Conservation (phyloP, 495 filamentous ascomycete genomes). For the Xylaria nigripes region DNA sequence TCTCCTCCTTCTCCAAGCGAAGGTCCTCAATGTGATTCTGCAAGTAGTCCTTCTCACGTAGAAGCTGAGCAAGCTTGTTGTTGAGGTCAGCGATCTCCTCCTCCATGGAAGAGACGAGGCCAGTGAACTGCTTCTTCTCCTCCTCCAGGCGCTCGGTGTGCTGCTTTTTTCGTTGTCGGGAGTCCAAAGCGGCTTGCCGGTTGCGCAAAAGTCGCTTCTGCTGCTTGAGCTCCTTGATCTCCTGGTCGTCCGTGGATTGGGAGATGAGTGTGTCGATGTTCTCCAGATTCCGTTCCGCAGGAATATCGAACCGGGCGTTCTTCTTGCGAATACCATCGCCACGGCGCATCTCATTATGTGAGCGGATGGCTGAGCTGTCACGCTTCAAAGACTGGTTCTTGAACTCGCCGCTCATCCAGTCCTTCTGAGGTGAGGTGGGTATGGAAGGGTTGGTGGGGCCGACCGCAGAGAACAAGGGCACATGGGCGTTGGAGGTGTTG, state of each 20-base stretch:
- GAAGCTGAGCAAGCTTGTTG: slow-evolving; percentile 58
- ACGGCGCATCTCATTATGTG: slow-evolving; percentile 70
- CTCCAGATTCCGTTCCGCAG: slow-evolving; percentile 80
- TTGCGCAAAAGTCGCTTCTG: slow-evolving; percentile 94
- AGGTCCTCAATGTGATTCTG: slow-evolving; percentile 67
- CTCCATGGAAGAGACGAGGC: slow-evolving; percentile 66
- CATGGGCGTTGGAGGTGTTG: slow-evolving; percentile 39
- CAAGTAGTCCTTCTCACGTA: slow-evolving; percentile 59
- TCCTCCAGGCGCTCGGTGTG: slow-evolving; percentile 96
- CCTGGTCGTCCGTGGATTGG: slow-evolving; percentile 80
- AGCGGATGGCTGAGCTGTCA: slow-evolving; percentile 64
- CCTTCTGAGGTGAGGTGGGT: slow-evolving; percentile 47
- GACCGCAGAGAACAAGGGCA: slow-evolving; percentile 44
- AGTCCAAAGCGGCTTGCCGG: slow-evolving; percentile 94
- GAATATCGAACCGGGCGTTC: slow-evolving; percentile 98
- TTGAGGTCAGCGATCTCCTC: slow-evolving; percentile 64
- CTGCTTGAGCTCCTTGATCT: slow-evolving; percentile 97
- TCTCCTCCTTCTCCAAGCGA: slow-evolving; percentile 81
- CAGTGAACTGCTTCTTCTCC: slow-evolving; percentile 85
- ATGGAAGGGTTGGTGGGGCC: slow-evolving; percentile 36
- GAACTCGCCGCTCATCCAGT: slow-evolving; percentile 46
- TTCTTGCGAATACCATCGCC: slow-evolving; percentile 97
- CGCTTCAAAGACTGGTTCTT: slow-evolving; percentile 62
- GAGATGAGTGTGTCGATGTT: slow-evolving; percentile 94
- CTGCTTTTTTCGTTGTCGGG: slow-evolving; percentile 95